phyloP scores from a whole-genome alignment of 2,329 filamentous ascomycete genomes.

The Hymenotorrendiella dingleyae region DNA sequence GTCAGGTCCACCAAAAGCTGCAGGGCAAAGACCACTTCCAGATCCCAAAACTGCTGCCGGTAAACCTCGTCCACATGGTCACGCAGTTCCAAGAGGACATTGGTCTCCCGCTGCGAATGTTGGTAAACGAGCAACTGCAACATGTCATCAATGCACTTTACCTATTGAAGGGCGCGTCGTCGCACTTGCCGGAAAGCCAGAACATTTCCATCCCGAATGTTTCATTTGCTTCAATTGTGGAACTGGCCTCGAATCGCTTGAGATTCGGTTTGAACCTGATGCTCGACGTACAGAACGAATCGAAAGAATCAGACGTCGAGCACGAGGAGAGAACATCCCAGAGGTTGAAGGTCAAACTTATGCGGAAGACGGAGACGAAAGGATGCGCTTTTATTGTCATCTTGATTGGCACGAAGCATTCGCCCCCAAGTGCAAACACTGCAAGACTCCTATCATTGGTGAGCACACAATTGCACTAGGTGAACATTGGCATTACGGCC shows the following conservation, averaged over 20 bases:
- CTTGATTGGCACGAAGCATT: conserved; percentile 97
- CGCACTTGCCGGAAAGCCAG: conserved; percentile 63
- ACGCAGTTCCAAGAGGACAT: conserved; percentile 35
- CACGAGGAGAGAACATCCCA: conserved; percentile 50
- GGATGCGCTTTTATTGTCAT: conserved; percentile 88
- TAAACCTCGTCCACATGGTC: conserved; percentile 32
- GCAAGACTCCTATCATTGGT: conserved; percentile 91
- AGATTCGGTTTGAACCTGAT: conserved; percentile 90
- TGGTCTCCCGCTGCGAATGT: conserved; percentile 50
- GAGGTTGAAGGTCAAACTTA: conserved; percentile 59
- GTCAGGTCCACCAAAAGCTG: conserved; percentile 15
- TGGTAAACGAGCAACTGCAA: conserved; percentile 54
- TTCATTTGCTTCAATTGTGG: conserved; percentile 86
- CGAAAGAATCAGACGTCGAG: conserved; percentile 63
- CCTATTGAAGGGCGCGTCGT: conserved; percentile 90
- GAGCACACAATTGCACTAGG: conserved; percentile 92
- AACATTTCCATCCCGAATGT: conserved; percentile 88
- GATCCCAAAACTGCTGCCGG: conserved; percentile 32
- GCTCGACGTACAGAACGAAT: conserved; percentile 64
- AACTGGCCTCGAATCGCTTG: conserved; percentile 85
- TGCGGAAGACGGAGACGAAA: conserved; percentile 66
- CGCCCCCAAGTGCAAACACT: conserved; percentile 89
- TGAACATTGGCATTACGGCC: conserved; percentile 92
- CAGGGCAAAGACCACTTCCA: conserved; percentile 29
- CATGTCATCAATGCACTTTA: conserved; percentile 76